These are phyloP conservation scores for Pythium apleroticum DNA, from an alignment of 352 stramenopile species.

Conservation along the genomic window DNA sequence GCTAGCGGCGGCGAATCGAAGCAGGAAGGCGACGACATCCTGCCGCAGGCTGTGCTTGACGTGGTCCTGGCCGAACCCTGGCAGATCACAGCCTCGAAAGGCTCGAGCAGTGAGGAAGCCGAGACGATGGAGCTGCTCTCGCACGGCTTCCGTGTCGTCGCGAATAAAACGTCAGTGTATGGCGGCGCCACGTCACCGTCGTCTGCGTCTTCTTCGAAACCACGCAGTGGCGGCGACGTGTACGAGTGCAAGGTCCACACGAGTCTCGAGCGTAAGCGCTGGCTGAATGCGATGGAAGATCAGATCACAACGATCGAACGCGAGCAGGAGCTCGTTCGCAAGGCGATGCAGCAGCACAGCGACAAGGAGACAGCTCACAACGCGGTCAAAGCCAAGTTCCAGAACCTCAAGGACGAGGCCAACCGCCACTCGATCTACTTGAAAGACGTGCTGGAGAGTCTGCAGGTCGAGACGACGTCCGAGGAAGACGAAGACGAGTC, in stretches of 20 bases:
- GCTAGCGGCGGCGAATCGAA: constrained; percentile 8
- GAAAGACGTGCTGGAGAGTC: constrained; percentile 44
- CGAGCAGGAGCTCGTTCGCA: constrained; percentile 37
- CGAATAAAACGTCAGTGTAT: constrained; percentile 15
- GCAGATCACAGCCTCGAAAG: not conserved
- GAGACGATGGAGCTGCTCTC: constrained; percentile 20
- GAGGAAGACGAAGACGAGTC: constrained; percentile 24
- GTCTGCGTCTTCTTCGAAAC: not conserved
- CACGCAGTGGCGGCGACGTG: constrained; percentile 17
- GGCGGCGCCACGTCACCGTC: constrained; percentile 1
- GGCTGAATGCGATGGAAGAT: constrained; percentile 68
- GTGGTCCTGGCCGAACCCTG: constrained; percentile 33
- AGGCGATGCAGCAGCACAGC: constrained; percentile 38
- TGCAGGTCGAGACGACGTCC: constrained; percentile 18
- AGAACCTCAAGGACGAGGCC: constrained; percentile 47
- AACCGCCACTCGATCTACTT: constrained; percentile 48
- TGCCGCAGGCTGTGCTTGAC: constrained; percentile 58
- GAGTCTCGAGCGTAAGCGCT: constrained; percentile 66
- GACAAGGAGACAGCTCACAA: constrained; percentile 41
- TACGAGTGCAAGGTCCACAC: constrained; percentile 60
- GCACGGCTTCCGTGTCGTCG: constrained; percentile 29
- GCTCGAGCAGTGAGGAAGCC: constrained; percentile 7
- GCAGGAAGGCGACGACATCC: constrained; percentile 11
- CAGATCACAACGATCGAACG: constrained; percentile 32
- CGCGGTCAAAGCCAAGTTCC: constrained; percentile 51